Evolutionary conservation across 176 grass and related monocot genomes (phyloP).

Genomic region (Eleusine coracana): DNA sequence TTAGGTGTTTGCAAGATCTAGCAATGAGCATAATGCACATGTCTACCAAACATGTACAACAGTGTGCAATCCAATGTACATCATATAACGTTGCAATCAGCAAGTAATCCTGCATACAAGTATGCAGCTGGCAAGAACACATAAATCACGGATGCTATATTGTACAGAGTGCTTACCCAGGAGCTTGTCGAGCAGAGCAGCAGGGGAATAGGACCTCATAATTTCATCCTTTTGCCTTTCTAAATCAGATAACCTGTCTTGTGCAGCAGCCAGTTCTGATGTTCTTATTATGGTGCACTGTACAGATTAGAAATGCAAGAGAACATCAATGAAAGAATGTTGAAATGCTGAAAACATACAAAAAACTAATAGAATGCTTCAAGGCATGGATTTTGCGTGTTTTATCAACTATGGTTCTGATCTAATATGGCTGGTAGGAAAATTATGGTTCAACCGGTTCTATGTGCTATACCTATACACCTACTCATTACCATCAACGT

Average conservation of each 20-base stretch:
- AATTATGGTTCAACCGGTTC: too few relatives aligned
- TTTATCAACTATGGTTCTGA: too few relatives aligned
- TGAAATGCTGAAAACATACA: neutral
- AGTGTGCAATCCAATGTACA: neutral
- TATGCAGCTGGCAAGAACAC: neutral
- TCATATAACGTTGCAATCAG: neutral
- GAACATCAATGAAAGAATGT: constrained; percentile 1
- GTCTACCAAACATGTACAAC: neutral
- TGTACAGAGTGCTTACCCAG: constrained; percentile 58
- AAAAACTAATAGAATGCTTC: neutral
- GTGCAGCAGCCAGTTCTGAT: constrained; percentile 84
- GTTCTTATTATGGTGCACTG: constrained; percentile 97
- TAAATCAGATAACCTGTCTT: constrained; percentile 78
- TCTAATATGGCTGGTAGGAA: too few relatives aligned
- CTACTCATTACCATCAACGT: too few relatives aligned
- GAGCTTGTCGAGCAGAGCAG: constrained; percentile 81
- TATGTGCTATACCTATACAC: too few relatives aligned
- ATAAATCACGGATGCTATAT: neutral
- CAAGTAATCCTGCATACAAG: neutral
- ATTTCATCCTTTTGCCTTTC: constrained; percentile 86
- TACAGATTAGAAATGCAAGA: constrained; percentile 32
- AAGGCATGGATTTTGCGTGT: neutral
- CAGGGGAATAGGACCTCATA: constrained; percentile 64
- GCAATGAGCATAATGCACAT: neutral
- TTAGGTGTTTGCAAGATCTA: neutral